Evolutionary conservation across 2,329 filamentous ascomycete species (phyloP).

Genomic region (Herpotrichia juniperi): DNA sequence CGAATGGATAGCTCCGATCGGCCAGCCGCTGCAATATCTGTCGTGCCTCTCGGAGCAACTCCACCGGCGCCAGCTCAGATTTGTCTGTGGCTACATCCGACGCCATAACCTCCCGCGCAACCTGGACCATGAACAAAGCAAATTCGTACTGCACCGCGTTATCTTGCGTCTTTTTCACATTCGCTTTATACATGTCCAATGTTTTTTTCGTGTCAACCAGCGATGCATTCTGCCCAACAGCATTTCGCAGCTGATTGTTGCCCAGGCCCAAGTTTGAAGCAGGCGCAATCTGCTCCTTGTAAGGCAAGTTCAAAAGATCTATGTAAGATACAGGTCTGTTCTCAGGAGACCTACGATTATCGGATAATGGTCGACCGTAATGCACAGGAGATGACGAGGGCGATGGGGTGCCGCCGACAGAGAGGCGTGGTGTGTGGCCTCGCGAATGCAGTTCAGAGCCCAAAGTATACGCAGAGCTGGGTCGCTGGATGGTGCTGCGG

Average conservation of each 20-base stretch:
- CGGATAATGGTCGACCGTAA: conserved; percentile 57
- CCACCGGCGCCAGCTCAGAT: conserved; percentile 56
- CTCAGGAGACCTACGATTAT: conserved; percentile 62
- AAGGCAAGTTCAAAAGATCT: conserved; percentile 70
- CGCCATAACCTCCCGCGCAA: conserved; percentile 73
- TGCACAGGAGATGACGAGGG: conserved; percentile 47
- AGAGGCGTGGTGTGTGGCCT: conserved; percentile 63
- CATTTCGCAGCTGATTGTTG: conserved; percentile 78
- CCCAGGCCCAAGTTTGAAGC: conserved; percentile 64
- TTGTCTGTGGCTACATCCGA: conserved; percentile 32
- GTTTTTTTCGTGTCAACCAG: conserved; percentile 91
- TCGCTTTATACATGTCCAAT: conserved; percentile 94
- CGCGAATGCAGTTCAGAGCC: conserved; percentile 71
- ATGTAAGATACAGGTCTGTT: conserved; percentile 65
- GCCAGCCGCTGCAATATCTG: conserved; percentile 85
- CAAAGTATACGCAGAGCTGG: conserved; percentile 77
- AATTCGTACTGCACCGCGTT: conserved; percentile 93
- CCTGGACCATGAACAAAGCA: conserved; percentile 89
- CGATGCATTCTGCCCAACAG: conserved; percentile 87
- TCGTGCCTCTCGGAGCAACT: conserved; percentile 85
- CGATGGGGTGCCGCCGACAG: conserved; percentile 49
- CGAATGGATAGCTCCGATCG: conserved; percentile 91
- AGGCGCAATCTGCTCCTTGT: conserved; percentile 77
- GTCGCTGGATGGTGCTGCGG: conserved; percentile 68
- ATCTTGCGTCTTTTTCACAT: conserved; percentile 96